Evolutionary conservation across 371 early-diverging fungal genomes (phyloP).

Genomic region (Mucor mucedo): DNA sequence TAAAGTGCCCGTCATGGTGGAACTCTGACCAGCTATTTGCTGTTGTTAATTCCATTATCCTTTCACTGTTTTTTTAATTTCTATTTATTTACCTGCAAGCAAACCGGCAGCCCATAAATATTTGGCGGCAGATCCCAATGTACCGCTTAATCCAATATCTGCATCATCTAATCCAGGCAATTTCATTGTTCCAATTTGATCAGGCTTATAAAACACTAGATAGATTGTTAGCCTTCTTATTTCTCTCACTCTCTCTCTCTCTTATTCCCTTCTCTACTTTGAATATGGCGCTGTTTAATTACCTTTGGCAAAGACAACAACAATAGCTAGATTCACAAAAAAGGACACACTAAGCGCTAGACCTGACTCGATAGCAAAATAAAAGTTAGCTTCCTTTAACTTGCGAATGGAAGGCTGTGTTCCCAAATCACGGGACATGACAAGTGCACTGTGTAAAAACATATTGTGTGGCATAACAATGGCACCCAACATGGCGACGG

Average conservation of each 20-base stretch:
- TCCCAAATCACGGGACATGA: constrained; percentile 64
- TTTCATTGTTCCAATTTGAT: constrained; percentile 28
- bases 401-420: constrained; percentile 48
- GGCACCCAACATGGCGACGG: constrained; percentile 73
- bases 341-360: constrained; percentile 69
- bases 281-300: background rate
- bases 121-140: constrained; percentile 63
- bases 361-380: constrained; percentile 68
- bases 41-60: background rate
- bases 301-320: constrained; percentile 70
- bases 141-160: constrained; percentile 57
- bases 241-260: too few relatives aligned
- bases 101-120: constrained; percentile 73
- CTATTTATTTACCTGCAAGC: constrained; percentile 46
- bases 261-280: too few relatives aligned
- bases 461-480: constrained; percentile 82
- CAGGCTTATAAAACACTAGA: constrained; percentile 56
- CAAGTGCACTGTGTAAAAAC: constrained; percentile 71
- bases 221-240: too few relatives aligned
- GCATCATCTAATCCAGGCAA: constrained; percentile 65
- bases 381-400: constrained; percentile 69
- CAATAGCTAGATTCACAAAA: constrained; percentile 74
- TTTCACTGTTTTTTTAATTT: background rate
- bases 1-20: constrained; percentile 78
- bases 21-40: constrained; percentile 68